These are phyloP conservation scores for Penicillium paneum DNA, from an alignment of 2,329 filamentous ascomycete genomes.

Conservation along the genomic window DNA sequence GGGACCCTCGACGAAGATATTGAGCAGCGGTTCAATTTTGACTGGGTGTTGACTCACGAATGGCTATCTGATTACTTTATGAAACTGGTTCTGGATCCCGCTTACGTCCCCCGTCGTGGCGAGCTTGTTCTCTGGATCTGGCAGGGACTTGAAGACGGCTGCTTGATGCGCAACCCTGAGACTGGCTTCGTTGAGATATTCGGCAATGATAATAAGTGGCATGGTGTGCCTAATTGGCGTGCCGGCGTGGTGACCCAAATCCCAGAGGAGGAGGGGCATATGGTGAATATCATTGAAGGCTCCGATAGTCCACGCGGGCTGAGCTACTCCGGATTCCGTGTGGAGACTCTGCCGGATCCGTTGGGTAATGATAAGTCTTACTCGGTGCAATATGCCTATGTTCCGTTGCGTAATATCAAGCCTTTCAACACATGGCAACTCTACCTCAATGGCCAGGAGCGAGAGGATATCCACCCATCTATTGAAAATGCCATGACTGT, in stretches of 20 bases:
- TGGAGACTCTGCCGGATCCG: conserved; percentile 56
- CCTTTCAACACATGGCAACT: conserved; percentile 56
- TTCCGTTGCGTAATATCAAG: conserved; percentile 53
- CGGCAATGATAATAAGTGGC: conserved; percentile 33
- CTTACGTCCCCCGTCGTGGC: conserved; percentile 54
- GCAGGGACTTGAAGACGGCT: conserved; percentile 30
- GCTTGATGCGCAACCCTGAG: conserved; percentile 36
- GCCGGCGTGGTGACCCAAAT: conserved; percentile 56
- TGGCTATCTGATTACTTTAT: conserved; percentile 43
- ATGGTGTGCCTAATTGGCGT: conserved; percentile 51
- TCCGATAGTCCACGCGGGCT: conserved; percentile 41
- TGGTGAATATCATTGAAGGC: conserved; percentile 45
- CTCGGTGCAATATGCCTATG: conserved; percentile 55
- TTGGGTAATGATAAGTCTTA: conserved; percentile 50
- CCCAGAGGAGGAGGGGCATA: conserved; percentile 43
- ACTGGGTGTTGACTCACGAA: conserved; percentile 54
- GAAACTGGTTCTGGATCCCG: conserved; percentile 43
- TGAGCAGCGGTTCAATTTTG: conserved; percentile 51
- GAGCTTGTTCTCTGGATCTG: conserved; percentile 56
- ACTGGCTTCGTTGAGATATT: conserved; percentile 34
- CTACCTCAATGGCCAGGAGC: conserved; percentile 43
- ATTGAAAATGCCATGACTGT: conserved; percentile 53
- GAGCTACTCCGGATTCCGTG: conserved; percentile 54
- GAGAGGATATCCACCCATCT: conserved; percentile 51
- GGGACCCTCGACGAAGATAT: conserved; percentile 46